Evolutionary conservation across 805 yeast genomes (phyloP).

Genomic region (Saccharomycopsis malanga): DNA sequence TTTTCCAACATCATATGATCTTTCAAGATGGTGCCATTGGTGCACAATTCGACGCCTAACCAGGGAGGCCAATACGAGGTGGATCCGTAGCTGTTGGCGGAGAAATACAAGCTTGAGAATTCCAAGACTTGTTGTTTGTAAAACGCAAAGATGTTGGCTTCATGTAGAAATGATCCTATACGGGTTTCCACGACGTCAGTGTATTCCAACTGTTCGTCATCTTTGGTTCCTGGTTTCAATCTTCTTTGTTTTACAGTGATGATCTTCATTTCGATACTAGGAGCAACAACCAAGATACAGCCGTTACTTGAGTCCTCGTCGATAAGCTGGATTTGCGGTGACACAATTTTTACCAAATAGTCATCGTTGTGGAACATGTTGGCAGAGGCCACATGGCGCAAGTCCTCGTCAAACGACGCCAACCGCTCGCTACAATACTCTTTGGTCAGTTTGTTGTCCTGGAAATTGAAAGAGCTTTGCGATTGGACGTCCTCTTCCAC

Average conservation of each 20-base stretch:
- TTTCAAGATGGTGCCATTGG: slow-evolving; percentile 41
- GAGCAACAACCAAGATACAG: slow-evolving; percentile 66
- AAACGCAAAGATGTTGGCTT: slow-evolving; percentile 68
- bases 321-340: slow-evolving; percentile 78
- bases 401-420: slow-evolving; percentile 44
- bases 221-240: slow-evolving; percentile 30
- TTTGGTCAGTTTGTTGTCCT: background rate
- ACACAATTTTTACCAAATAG: slow-evolving; percentile 57
- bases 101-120: slow-evolving; percentile 31
- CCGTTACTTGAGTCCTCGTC: slow-evolving; percentile 45
- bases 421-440: slow-evolving; percentile 28
- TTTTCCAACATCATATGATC: slow-evolving; percentile 53
- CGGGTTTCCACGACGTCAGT: slow-evolving; percentile 51
- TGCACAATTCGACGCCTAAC: slow-evolving; percentile 66
- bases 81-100: slow-evolving; percentile 23
- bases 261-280: slow-evolving; percentile 59
- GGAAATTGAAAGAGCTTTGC: background rate
- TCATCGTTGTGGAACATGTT: slow-evolving; percentile 40
- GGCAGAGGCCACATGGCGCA: slow-evolving; percentile 35
- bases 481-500: slow-evolving; percentile 19
- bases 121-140: slow-evolving; percentile 41
- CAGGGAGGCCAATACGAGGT: slow-evolving; percentile 81
- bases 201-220: slow-evolving; percentile 27
- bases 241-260: slow-evolving; percentile 50
- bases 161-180: slow-evolving; percentile 56